Evolutionary conservation across 169 alveolate species (phyloP).

Genomic region (Babesia divergens): DNA sequence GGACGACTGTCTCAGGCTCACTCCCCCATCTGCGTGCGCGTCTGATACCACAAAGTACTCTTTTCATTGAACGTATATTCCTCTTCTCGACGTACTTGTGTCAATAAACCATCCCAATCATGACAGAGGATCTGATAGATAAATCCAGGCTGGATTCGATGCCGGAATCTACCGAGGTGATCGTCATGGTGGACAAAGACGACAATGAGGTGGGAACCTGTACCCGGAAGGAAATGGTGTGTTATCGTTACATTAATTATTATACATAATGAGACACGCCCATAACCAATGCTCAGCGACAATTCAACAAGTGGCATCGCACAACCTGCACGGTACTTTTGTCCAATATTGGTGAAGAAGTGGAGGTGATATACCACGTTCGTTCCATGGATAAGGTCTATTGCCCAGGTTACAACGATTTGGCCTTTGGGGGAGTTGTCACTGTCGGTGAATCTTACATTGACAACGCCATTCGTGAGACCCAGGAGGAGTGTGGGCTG

Average conservation of each 20-base stretch:
- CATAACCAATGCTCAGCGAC: conserved; percentile 29
- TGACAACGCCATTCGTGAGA: conserved; percentile 63
- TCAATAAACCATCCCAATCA: neutral
- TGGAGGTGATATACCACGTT: conserved; percentile 53
- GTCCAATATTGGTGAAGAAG: conserved; percentile 38
- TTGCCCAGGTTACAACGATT: conserved; percentile 66
- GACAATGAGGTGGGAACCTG: conserved; percentile 43
- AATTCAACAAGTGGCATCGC: conserved; percentile 69
- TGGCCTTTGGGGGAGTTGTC: conserved; percentile 74
- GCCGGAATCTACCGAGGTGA: conserved; percentile 36
- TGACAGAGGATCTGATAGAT: conserved; percentile 3
- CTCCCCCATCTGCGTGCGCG: no score
- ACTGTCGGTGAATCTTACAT: conserved; percentile 60
- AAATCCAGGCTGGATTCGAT: conserved; percentile 22
- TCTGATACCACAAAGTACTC: no score
- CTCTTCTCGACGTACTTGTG: neutral
- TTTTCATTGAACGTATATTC: no score
- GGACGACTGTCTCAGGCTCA: no score
- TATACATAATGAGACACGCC: neutral
- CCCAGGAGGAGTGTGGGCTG: conserved; percentile 69
- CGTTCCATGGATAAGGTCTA: conserved; percentile 60
- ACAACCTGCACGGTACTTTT: conserved; percentile 63
- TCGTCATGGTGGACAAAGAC: conserved; percentile 41
- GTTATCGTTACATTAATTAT: neutral
- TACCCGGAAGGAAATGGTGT: conserved; percentile 44